phyloP scores from a whole-genome alignment of 164 flowering plant genomes.

The Protea cynaroides region DNA sequence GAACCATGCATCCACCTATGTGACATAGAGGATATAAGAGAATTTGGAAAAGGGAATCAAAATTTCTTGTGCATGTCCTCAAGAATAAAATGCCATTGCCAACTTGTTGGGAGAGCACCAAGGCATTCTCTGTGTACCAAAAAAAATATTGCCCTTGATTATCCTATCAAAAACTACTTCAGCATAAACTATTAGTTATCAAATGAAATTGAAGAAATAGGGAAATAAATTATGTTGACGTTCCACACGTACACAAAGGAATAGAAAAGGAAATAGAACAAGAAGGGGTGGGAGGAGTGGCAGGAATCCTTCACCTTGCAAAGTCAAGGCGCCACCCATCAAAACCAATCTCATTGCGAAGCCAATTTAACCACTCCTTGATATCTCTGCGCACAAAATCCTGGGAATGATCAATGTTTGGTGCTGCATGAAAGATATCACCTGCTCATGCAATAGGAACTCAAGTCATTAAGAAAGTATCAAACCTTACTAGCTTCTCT shows the following conservation, averaged over 20 bases:
- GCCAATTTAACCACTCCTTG: constrained; percentile 58
- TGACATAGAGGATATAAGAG: not conserved
- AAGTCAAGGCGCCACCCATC: constrained; percentile 74
- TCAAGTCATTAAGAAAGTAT: not conserved
- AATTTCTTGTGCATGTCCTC: not conserved
- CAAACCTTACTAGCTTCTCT: not conserved
- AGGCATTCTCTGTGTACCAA: not conserved
- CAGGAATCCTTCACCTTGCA: constrained; percentile 34
- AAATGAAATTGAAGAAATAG: not conserved
- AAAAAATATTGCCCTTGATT: not conserved
- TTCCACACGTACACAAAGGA: not conserved
- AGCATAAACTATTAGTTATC: not conserved
- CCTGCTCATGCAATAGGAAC: constrained; percentile 24
- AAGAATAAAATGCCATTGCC: too few species aligned
- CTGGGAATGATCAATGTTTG: constrained; percentile 59
- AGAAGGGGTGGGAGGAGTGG: not conserved
- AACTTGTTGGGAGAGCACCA: not conserved
- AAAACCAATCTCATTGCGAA: constrained; percentile 48
- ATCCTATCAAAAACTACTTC: not conserved
- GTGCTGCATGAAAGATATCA: constrained; percentile 63
- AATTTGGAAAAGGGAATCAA: not conserved
- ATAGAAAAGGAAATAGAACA: not conserved
- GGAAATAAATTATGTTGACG: not conserved
- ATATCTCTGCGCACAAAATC: constrained; percentile 53
- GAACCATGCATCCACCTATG: too few species aligned